Percentiles rank a stretch among this genome's conserved stretches.
These are phyloP conservation scores for Lentithecium fluviatile DNA, from an alignment of 495 filamentous ascomycete species.

Conservation along the genomic window DNA sequence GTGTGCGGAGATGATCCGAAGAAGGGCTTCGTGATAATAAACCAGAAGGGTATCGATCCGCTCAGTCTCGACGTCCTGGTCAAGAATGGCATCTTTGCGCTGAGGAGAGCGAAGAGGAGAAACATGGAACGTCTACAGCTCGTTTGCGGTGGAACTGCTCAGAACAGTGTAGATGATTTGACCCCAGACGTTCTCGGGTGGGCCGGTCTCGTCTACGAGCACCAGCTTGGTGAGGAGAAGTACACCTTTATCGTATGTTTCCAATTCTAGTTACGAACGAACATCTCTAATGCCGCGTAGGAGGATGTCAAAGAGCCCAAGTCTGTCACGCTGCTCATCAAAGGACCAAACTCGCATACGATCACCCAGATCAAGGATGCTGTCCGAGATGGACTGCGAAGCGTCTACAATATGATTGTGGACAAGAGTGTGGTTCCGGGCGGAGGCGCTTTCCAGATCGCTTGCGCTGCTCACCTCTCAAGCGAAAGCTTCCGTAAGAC, in stretches of 20 bases:
- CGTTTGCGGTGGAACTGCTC: slow-evolving; percentile 82
- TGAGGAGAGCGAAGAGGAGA: slow-evolving; percentile 90
- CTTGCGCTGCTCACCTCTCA: slow-evolving; percentile 83
- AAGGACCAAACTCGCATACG: slow-evolving; percentile 94
- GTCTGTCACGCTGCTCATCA: slow-evolving; percentile 97
- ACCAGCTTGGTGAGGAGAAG: slow-evolving; percentile 97
- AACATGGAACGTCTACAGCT: slow-evolving; percentile 99
- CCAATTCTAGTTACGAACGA: neutral
- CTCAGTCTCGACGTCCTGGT: slow-evolving; percentile 90
- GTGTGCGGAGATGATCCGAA: slow-evolving; percentile 92
- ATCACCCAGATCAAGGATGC: slow-evolving; percentile 95
- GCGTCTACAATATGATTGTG: slow-evolving; percentile 98
- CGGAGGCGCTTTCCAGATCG: slow-evolving; percentile 93
- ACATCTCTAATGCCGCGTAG: slow-evolving; percentile 38
- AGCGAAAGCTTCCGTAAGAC: slow-evolving; percentile 78
- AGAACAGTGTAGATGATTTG: slow-evolving; percentile 95
- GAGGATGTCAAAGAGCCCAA: slow-evolving; percentile 99
- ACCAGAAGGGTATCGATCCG: slow-evolving; percentile 99
- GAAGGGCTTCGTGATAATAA: slow-evolving; percentile 96
- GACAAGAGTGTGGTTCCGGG: slow-evolving; percentile 93
- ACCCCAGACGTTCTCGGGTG: slow-evolving; percentile 87
- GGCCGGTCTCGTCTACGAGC: slow-evolving; percentile 96
- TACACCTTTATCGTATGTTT: slow-evolving; percentile 78
- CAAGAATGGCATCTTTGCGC: slow-evolving; percentile 95
- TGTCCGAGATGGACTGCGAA: slow-evolving; percentile 91